A percentile compares a stretch with the other conserved stretches of the same genome.
These are phyloP conservation scores for Paratinospora sagittata DNA, from an alignment of 164 flowering plant species.

Conservation along the genomic window DNA sequence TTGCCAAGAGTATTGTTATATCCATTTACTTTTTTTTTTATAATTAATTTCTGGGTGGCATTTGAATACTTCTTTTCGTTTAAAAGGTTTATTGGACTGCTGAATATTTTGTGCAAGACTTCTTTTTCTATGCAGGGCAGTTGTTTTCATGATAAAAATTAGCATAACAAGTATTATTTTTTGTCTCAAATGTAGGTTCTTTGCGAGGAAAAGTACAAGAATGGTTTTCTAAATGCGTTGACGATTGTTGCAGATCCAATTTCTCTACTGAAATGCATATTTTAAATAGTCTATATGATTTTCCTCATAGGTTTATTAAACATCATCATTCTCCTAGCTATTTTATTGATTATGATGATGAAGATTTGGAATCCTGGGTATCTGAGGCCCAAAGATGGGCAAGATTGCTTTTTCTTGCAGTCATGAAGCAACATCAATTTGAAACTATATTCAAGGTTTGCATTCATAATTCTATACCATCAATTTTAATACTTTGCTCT, in stretches of 20 bases:
- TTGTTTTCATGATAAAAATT: neutral
- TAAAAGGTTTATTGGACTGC: too few relatives aligned
- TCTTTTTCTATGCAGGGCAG: neutral
- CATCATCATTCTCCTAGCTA: constrained; percentile 17
- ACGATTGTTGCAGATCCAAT: constrained; percentile 17
- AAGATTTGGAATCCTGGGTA: constrained; percentile 66
- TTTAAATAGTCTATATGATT: constrained; percentile 40
- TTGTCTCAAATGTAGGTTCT: constrained; percentile 37
- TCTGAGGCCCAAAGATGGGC: constrained; percentile 74
- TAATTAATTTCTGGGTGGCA: too few relatives aligned
- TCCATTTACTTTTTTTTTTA: too few relatives aligned
- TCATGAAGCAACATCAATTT: constrained; percentile 44
- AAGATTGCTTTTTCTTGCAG: constrained; percentile 59
- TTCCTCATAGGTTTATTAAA: constrained; percentile 42
- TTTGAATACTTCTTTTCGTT: too few relatives aligned
- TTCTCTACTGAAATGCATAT: constrained; percentile 20
- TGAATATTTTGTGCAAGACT: too few relatives aligned
- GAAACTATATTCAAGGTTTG: constrained; percentile 49
- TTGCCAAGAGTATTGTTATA: too few relatives aligned
- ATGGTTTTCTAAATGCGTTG: constrained; percentile 50
- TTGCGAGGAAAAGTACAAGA: constrained; percentile 43
- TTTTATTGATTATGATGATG: constrained; percentile 55
- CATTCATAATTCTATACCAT: neutral
- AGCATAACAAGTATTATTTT: neutral
- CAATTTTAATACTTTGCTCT: neutral